A percentile compares a stretch with the other conserved stretches of the same genome.
These are phyloP conservation scores for Chlorella sorokiniana DNA, from an alignment of 139 green algal genomes.

Conservation along the genomic window DNA sequence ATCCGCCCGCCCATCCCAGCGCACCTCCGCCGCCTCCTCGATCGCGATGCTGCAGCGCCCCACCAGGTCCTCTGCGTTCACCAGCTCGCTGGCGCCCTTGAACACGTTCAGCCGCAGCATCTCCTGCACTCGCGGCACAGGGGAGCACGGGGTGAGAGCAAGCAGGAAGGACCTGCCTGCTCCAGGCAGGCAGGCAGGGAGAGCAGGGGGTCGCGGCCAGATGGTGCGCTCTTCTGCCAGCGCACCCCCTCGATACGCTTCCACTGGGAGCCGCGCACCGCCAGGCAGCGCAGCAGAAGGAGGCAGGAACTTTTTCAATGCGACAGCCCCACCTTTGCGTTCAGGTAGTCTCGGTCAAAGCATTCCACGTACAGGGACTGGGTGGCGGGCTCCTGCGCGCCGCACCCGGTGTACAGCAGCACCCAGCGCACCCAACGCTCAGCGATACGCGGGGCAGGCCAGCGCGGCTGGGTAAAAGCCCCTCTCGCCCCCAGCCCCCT, in stretches of 20 bases:
- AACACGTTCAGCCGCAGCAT: constrained; percentile 57
- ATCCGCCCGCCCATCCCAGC: neutral
- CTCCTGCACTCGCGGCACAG: constrained; percentile 17
- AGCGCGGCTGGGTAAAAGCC: too few relatives aligned
- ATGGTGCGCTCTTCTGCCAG: too few relatives aligned
- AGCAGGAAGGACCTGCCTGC: neutral
- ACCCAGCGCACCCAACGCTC: too few relatives aligned
- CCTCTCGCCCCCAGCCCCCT: too few relatives aligned
- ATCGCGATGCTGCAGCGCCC: constrained; percentile 46
- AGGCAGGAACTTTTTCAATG: too few relatives aligned
- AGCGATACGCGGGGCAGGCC: too few relatives aligned
- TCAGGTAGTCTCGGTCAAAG: constrained; percentile 75
- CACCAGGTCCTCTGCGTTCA: constrained; percentile 47
- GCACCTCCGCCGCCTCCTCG: constrained; percentile 24
- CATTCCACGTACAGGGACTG: constrained; percentile 53
- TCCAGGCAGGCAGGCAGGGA: neutral
- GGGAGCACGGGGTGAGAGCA: too few relatives aligned
- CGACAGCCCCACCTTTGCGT: constrained; percentile 53
- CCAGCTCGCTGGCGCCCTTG: constrained; percentile 52
- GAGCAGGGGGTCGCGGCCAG: too few relatives aligned
- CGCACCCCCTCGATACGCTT: too few relatives aligned
- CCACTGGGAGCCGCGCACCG: too few relatives aligned
- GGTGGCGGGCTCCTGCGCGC: constrained; percentile 53
- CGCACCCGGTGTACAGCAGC: neutral
- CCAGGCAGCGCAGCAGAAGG: too few relatives aligned